phyloP scores from a whole-genome alignment of 257 asterid genomes.

The Solanum chaucha region DNA sequence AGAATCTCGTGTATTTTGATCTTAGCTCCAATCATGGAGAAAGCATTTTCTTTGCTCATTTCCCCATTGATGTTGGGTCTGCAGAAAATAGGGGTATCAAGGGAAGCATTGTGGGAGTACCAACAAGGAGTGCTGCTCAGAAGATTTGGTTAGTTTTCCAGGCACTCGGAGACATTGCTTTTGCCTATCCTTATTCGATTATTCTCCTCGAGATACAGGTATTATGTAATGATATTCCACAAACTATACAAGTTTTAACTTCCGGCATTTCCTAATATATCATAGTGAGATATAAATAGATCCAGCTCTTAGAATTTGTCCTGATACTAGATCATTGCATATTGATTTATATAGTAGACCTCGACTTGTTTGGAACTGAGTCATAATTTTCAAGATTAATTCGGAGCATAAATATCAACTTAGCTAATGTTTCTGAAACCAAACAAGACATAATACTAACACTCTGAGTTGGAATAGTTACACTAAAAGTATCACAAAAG shows the following conservation, averaged over 20 bases:
- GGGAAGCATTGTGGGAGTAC: constrained; percentile 58
- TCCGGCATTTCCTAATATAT: neutral
- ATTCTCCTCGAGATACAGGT: constrained; percentile 73
- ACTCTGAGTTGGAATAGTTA: neutral
- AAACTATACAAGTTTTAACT: neutral
- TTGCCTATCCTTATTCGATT: constrained; percentile 61
- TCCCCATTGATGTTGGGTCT: neutral
- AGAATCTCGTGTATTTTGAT: neutral
- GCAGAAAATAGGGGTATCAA: constrained; percentile 57
- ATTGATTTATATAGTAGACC: neutral
- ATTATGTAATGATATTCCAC: neutral
- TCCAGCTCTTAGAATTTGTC: neutral
- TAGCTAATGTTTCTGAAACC: neutral
- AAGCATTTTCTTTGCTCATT: neutral
- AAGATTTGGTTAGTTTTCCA: constrained; percentile 52
- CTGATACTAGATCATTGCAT: neutral
- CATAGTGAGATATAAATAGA: neutral
- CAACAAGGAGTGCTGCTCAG: constrained; percentile 21
- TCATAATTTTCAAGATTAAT: neutral
- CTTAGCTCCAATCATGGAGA: neutral
- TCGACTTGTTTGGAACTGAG: neutral
- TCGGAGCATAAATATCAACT: neutral
- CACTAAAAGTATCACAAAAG: neutral
- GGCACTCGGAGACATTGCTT: constrained; percentile 72
- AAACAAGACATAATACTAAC: neutral